phyloP scores from a whole-genome alignment of 2,329 filamentous ascomycete species.

The Diaporthe vexans region DNA sequence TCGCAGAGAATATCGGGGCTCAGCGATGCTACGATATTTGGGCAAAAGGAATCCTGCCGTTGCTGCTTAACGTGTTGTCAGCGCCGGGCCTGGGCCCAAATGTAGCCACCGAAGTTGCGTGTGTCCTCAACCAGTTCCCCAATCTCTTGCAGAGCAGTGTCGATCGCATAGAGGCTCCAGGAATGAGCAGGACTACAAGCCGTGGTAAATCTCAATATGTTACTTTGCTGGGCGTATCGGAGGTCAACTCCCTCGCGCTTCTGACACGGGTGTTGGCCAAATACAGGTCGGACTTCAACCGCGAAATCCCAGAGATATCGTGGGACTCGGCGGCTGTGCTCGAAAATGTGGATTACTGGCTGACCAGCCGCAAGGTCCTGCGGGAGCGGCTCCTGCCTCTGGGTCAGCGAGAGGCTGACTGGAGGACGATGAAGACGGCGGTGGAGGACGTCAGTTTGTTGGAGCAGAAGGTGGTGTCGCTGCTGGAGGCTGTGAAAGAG shows the following conservation, averaged over 20 bases:
- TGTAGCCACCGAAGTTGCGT: slow-evolving; percentile 85
- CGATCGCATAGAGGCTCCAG: slow-evolving; percentile 76
- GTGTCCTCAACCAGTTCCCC: slow-evolving; percentile 91
- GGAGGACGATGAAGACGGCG: slow-evolving; percentile 60
- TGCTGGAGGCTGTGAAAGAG: slow-evolving; percentile 73
- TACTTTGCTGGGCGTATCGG: slow-evolving; percentile 79
- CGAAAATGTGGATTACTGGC: slow-evolving; percentile 88
- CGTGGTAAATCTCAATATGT: slow-evolving; percentile 72
- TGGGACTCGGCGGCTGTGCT: slow-evolving; percentile 81
- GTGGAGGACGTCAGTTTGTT: slow-evolving; percentile 72
- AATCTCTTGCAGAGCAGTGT: slow-evolving; percentile 81
- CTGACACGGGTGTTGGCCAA: slow-evolving; percentile 80
- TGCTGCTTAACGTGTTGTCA: slow-evolving; percentile 89
- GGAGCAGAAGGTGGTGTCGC: slow-evolving; percentile 80
- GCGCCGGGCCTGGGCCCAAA: slow-evolving; percentile 77
- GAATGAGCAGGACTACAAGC: slow-evolving; percentile 65
- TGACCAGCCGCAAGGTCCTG: slow-evolving; percentile 77
- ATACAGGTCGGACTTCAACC: slow-evolving; percentile 75
- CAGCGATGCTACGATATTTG: slow-evolving; percentile 90
- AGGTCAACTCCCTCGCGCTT: slow-evolving; percentile 84
- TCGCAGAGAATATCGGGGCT: slow-evolving; percentile 77
- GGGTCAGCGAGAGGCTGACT: slow-evolving; percentile 79
- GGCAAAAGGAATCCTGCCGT: slow-evolving; percentile 87
- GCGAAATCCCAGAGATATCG: slow-evolving; percentile 79
- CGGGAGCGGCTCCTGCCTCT: slow-evolving; percentile 81